These are phyloP conservation scores for Leishmania braziliensis DNA, from an alignment of 208 protist species.

Conservation along the genomic window DNA sequence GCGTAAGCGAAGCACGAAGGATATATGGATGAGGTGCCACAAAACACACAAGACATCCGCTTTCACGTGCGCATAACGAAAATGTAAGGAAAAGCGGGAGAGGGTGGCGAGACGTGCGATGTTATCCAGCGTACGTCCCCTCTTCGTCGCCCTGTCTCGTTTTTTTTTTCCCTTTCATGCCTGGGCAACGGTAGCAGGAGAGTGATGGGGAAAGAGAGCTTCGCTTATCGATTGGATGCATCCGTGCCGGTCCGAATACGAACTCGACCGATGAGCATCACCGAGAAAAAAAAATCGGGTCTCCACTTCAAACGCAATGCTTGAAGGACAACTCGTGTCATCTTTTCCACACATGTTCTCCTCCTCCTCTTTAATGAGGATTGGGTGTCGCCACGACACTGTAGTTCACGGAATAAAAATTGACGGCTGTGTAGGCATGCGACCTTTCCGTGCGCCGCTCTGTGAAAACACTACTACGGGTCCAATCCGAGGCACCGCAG, in stretches of 20 bases:
- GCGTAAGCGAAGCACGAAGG: neutral
- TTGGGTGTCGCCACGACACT: neutral
- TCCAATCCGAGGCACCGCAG: constrained; percentile 45
- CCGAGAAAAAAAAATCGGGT: neutral
- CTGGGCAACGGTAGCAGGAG: neutral
- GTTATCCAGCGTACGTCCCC: too few relatives aligned
- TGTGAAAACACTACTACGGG: constrained; percentile 23
- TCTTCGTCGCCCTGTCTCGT: neutral
- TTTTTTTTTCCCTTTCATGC: neutral
- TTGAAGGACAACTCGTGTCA: neutral
- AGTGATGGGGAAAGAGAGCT: neutral
- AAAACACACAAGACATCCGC: neutral
- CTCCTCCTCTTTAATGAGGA: neutral
- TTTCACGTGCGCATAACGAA: neutral
- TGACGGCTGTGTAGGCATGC: neutral
- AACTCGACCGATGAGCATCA: neutral
- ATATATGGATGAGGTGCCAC: neutral
- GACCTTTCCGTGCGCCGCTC: neutral
- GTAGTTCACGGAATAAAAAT: neutral
- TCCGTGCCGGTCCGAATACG: neutral
- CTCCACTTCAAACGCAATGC: neutral
- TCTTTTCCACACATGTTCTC: neutral
- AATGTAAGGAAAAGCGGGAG: neutral
- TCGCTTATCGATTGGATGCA: neutral
- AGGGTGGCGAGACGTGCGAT: neutral